Evolutionary conservation across 257 asterid genomes (phyloP).

Genomic region (Solanum arcanum): DNA sequence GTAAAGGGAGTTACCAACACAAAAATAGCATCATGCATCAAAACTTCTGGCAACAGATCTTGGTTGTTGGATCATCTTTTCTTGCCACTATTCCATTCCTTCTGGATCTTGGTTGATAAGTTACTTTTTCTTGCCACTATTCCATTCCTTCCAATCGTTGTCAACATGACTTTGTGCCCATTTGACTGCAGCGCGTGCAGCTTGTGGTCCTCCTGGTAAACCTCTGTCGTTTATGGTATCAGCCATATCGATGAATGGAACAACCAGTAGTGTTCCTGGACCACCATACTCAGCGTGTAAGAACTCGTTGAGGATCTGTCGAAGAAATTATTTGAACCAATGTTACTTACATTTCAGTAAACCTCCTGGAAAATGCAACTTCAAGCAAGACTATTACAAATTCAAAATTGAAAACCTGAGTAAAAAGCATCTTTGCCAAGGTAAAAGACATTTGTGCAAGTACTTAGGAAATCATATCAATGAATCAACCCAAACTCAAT

Average conservation of each 20-base stretch:
- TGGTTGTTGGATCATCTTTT: background rate
- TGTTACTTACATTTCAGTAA: background rate
- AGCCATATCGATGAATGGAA: slow-evolving; percentile 84
- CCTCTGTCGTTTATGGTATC: slow-evolving; percentile 71
- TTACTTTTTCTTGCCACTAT: slow-evolving; percentile 1
- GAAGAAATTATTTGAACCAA: background rate
- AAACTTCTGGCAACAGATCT: background rate
- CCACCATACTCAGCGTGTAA: slow-evolving; percentile 85
- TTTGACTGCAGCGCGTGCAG: slow-evolving; percentile 81
- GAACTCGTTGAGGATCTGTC: slow-evolving; percentile 62
- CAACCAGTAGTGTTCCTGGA: slow-evolving; percentile 78
- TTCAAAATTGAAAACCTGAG: background rate
- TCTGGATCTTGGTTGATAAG: background rate
- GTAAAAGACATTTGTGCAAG: background rate
- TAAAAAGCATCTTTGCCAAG: background rate
- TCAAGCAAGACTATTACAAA: background rate
- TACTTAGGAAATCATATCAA: background rate
- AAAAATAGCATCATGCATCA: background rate
- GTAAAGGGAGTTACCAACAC: background rate
- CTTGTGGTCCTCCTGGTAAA: slow-evolving; percentile 90
- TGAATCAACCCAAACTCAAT: background rate
- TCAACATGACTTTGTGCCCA: slow-evolving; percentile 83
- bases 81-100: slow-evolving; percentile 42
- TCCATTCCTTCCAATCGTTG: slow-evolving; percentile 88
- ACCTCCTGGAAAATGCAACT: background rate